Percentiles rank a stretch among this genome's conserved stretches.
phyloP scores from a whole-genome alignment of 495 filamentous ascomycete genomes.

The Penicillium subrubescens region DNA sequence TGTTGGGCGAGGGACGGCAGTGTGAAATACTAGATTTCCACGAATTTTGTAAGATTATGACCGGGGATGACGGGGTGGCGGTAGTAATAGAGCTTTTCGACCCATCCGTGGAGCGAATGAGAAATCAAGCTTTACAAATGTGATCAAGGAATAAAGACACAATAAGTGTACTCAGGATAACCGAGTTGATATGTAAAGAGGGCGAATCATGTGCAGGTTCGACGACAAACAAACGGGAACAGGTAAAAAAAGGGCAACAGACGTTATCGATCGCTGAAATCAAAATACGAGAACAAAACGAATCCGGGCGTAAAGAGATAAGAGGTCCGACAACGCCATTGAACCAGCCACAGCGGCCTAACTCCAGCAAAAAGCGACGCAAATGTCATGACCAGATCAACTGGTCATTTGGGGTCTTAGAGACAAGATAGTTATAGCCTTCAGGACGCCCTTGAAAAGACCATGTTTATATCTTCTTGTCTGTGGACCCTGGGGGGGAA shows the following conservation, averaged over 20 bases:
- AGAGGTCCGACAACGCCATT: slow-evolving; percentile 24
- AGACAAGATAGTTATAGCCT: not conserved
- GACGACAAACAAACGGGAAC: slow-evolving; percentile 9
- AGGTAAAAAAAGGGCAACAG: slow-evolving; percentile 10
- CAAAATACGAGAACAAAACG: slow-evolving; percentile 17
- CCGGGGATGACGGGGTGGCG: not conserved
- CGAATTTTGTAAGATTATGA: slow-evolving; percentile 17
- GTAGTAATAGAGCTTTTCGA: not conserved
- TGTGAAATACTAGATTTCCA: slow-evolving; percentile 10
- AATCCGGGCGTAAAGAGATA: slow-evolving; percentile 21
- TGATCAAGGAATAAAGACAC: not conserved
- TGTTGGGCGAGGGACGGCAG: slow-evolving; percentile 14
- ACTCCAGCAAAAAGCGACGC: slow-evolving; percentile 26
- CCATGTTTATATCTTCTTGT: not conserved
- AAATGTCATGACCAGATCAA: slow-evolving; percentile 8
- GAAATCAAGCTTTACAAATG: not conserved
- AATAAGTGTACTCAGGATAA: slow-evolving; percentile 7
- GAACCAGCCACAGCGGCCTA: slow-evolving; percentile 16
- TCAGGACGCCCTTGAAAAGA: not conserved
- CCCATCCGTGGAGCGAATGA: not conserved
- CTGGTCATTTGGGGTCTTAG: not conserved
- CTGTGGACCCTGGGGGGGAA: not conserved
- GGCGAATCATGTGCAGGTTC: slow-evolving; percentile 21
- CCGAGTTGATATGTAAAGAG: slow-evolving; percentile 16
- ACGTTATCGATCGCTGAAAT: slow-evolving; percentile 25